Base-by-base conservation (phyloP, 371 early-diverging fungal genomes). In the Smittium culicis region DNA sequence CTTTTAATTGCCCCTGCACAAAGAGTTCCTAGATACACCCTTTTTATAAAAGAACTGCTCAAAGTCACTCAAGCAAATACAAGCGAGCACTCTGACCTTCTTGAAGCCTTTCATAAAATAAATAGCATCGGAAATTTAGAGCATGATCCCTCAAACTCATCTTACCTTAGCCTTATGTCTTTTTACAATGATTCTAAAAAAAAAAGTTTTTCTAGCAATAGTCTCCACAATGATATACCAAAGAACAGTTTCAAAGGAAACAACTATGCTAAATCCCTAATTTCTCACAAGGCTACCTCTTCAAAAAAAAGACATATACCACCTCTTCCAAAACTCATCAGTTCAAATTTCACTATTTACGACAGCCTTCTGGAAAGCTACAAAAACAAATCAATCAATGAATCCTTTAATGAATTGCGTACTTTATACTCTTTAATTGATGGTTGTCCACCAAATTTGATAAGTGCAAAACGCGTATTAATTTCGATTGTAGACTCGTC, bases 1-100 rank as follows among this genome's bases (percentile, higher is more conserved):
- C 68, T 81, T 54, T 70, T 82, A 54, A 77, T 82, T 33, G 73
- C 76, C 72, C 82, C 82, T 1, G 79, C 81, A 24, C 82, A 82
- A 69, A 68, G 82, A 28, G 77, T 82, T 27, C 81, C 80, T 14
- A 77, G 79, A 28, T 82, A 81, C 68, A 74, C 72, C 28, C 65
- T 82, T 54, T 70, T 82, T 25, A 71, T 82, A 34, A 74, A 74
- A 0, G 74, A 77, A 35, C 69, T 77, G 56, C 70, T 77, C 20
- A 74, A 74, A 68, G 61, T 60, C 35, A 71, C 71, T 17, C 70
- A 68, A 24, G 69, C 66, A n/a, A 70, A 74, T 31, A 71, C 72
- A 60, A 69, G 69, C 5, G 77, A 76, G n/a, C 67, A 65, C 17
- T 59, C 74, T 5, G 72, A 75, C 27, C 68, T 77, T 25, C 67